phyloP scores from a whole-genome alignment of 192 early-diverging fungal species.

The Rhizophagus clarus region DNA sequence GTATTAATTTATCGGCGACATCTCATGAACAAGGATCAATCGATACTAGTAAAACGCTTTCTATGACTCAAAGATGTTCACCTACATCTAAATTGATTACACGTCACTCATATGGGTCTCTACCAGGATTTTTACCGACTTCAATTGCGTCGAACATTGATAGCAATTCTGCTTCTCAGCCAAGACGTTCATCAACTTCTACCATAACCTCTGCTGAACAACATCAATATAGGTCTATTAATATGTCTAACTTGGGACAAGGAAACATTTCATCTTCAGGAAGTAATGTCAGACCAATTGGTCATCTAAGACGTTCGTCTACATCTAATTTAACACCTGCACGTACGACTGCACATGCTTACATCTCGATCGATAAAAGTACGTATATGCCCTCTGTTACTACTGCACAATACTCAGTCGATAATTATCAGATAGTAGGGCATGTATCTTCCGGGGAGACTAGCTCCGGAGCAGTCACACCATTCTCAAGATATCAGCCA shows the following conservation, averaged over 20 bases:
- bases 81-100: not conserved
- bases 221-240: not conserved
- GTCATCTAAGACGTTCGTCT: not conserved
- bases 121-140: no score
- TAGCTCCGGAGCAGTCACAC: not conserved
- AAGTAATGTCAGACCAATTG: not conserved
- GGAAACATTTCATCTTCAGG: not conserved
- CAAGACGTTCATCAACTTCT: not conserved
- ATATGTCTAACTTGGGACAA: not conserved
- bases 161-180: not conserved
- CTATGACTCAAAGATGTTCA: not conserved
- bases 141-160: no score
- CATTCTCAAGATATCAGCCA: not conserved
- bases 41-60: not conserved
- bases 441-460: not conserved
- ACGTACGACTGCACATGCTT: not conserved
- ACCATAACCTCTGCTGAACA: not conserved
- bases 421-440: not conserved
- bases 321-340: not conserved
- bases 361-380: not conserved
- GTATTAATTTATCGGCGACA: no score
- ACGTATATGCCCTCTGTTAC: slow-evolving; percentile 1
- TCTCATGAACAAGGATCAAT: not conserved
- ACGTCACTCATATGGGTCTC: no score
- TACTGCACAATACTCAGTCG: not conserved